These are phyloP conservation scores for Kwoniella mangroviensis DNA, from an alignment of 768 basidiomycete genomes.

Conservation along the genomic window DNA sequence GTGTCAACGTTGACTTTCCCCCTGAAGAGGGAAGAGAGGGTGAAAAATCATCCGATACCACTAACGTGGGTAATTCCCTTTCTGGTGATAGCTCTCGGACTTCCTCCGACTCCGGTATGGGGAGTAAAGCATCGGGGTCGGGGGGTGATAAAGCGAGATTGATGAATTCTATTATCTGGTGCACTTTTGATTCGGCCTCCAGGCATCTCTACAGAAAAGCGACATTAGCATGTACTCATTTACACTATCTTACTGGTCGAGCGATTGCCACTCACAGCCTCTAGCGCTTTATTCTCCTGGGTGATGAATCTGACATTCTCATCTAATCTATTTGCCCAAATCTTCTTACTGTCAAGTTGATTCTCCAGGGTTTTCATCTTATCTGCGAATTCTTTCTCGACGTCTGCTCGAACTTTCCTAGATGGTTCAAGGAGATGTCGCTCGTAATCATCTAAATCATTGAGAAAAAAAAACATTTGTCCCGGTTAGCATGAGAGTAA, in stretches of 20 bases:
- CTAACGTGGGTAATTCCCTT: constrained; percentile 14
- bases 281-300: constrained; percentile 43
- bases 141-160: constrained; percentile 25
- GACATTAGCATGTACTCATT: background rate
- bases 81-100: constrained; percentile 8
- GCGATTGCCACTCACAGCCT: constrained; percentile 30
- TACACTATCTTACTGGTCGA: background rate
- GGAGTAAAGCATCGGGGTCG: constrained; percentile 5
- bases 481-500: constrained; percentile 1
- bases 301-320: constrained; percentile 49
- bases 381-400: constrained; percentile 52
- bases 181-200: constrained; percentile 39
- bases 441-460: constrained; percentile 52
- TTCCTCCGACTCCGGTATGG: constrained; percentile 5
- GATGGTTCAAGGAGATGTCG: constrained; percentile 51
- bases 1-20: constrained; percentile 29
- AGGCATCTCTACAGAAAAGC: constrained; percentile 24
- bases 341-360: constrained; percentile 44
- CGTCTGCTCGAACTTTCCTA: constrained; percentile 55
- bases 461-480: background rate
- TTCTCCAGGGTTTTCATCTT: constrained; percentile 45
- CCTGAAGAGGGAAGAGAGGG: constrained; percentile 13
- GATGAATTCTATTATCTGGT: constrained; percentile 39
- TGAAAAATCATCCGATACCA: constrained; percentile 31
- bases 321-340: constrained; percentile 53